A percentile compares a stretch with the other conserved stretches of the same genome.
Evolutionary conservation across 352 stramenopile species (phyloP).

Genomic region (Globisporangium takayamanum): DNA sequence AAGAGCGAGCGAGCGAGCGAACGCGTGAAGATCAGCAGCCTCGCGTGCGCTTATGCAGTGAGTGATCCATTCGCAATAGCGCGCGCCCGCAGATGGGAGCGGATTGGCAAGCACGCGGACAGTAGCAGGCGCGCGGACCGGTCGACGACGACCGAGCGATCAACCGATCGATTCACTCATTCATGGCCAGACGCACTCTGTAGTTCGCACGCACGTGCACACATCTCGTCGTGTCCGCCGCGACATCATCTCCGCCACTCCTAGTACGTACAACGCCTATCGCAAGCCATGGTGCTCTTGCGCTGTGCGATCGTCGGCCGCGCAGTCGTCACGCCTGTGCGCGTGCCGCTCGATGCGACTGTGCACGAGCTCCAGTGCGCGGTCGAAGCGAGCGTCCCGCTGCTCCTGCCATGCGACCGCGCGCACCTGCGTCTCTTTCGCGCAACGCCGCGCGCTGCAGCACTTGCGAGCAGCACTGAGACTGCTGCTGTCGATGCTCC

Average conservation of each 20-base stretch:
- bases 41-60: no score
- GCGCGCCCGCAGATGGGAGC: neutral
- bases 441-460: neutral
- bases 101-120: neutral
- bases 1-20: neutral
- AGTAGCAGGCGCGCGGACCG: neutral
- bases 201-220: neutral
- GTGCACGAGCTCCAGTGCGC: conserved; percentile 1
- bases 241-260: neutral
- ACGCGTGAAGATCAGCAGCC: no score
- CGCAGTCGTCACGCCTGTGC: neutral
- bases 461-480: neutral
- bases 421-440: conserved; percentile 2
- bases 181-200: neutral
- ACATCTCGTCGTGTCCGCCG: neutral
- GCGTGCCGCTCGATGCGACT: neutral
- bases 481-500: neutral
- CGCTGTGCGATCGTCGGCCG: conserved; percentile 1
- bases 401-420: neutral
- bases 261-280: neutral
- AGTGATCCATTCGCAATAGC: neutral
- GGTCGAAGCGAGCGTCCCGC: neutral
- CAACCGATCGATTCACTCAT: neutral
- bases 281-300: neutral
- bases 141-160: neutral